These are phyloP conservation scores for Aspergillus asperescens DNA, from an alignment of 495 filamentous ascomycete species.

Conservation along the genomic window DNA sequence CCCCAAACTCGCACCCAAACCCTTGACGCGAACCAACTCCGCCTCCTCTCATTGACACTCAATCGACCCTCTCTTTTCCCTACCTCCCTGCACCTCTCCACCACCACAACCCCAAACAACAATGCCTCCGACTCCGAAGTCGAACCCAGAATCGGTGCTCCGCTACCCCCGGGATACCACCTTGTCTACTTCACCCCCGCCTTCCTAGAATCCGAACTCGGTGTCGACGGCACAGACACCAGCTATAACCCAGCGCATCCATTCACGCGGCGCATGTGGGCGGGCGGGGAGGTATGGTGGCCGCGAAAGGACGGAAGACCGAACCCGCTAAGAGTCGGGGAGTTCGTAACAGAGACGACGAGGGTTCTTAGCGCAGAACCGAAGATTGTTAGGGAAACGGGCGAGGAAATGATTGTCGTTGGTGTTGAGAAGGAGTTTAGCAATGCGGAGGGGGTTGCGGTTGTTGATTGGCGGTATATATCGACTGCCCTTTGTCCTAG, in stretches of 20 bases:
- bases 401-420: conserved; percentile 61
- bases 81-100: conserved; percentile 26
- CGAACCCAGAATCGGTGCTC: conserved; percentile 27
- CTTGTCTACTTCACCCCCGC: conserved; percentile 66
- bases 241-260: conserved; percentile 60
- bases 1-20: conserved; percentile 43
- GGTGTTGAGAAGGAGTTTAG: conserved; percentile 56
- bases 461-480: conserved; percentile 50
- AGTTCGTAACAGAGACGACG: conserved; percentile 53
- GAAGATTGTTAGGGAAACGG: conserved; percentile 49
- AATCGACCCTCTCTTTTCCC: conserved; percentile 40
- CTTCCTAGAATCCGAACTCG: conserved; percentile 48
- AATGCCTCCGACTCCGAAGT: conserved; percentile 12
- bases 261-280: conserved; percentile 74
- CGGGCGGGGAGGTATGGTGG: conserved; percentile 61
- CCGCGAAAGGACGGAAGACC: conserved; percentile 30
- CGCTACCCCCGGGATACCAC: conserved; percentile 63
- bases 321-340: conserved; percentile 47
- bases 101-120: conserved; percentile 4
- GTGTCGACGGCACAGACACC: conserved; percentile 66
- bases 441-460: conserved; percentile 44
- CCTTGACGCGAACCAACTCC: conserved; percentile 55
- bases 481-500: not conserved
- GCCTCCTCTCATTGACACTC: conserved; percentile 50
- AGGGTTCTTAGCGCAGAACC: conserved; percentile 45